Evolutionary conservation across 1,139 yeast genomes (phyloP).

Genomic region (Yamadazyma blattariae): DNA sequence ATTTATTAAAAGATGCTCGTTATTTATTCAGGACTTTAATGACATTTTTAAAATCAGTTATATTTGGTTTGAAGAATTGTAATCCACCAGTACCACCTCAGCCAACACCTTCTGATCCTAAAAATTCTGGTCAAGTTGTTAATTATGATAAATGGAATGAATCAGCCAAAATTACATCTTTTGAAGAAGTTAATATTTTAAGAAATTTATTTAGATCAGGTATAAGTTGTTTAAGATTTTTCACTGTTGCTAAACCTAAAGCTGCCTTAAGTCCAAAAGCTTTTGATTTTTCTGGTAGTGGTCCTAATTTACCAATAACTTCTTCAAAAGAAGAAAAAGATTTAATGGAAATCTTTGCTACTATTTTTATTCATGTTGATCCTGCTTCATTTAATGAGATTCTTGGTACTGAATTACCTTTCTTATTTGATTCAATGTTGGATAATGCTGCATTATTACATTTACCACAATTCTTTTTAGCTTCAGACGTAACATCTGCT

Average conservation of each 20-base stretch:
- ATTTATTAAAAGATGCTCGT: conserved; percentile 82
- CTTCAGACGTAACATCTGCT: conserved; percentile 90
- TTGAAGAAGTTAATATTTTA: conserved; percentile 78
- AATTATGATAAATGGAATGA: conserved; percentile 73
- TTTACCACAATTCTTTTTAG: conserved; percentile 89
- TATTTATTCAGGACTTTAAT: conserved; percentile 83
- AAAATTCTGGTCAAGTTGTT: conserved; percentile 57
- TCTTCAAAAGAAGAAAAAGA: conserved; percentile 94
- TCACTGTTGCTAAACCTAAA: conserved; percentile 55
- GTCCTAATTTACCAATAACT: conserved; percentile 79
- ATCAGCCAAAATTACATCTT: conserved; percentile 76
- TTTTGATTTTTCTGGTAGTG: conserved; percentile 65
- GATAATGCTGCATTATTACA: conserved; percentile 85
- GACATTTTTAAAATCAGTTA: conserved; percentile 86
- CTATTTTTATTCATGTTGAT: conserved; percentile 90
- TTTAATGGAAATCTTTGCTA: conserved; percentile 91
- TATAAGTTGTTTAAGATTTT: conserved; percentile 74
- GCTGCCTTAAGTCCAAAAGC: conserved; percentile 40
- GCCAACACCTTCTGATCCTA: conserved; percentile 50
- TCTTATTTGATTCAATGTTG: conserved; percentile 75
- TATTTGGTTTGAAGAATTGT: conserved; percentile 85
- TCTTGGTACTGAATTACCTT: conserved; percentile 76
- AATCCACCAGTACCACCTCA: conserved; percentile 79
- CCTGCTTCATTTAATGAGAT: conserved; percentile 96
- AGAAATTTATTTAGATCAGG: conserved; percentile 82